Evolutionary conservation across 176 grass and related monocot genomes (phyloP).

Genomic region (Urochloa ruziziensis): DNA sequence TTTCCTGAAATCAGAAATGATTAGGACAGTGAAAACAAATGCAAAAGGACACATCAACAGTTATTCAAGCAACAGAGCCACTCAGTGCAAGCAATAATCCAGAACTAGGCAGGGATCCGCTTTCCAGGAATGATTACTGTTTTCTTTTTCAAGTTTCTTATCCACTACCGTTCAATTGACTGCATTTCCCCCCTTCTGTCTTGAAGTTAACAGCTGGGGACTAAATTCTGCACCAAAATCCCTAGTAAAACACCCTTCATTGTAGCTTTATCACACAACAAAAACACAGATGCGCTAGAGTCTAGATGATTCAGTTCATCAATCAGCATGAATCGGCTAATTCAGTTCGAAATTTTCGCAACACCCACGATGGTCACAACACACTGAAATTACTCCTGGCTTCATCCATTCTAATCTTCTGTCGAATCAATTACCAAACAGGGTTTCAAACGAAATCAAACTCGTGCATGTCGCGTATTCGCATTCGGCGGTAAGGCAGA

Average conservation of each 20-base stretch:
- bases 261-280: not conserved
- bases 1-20: slow-evolving; percentile 46
- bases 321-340: not conserved
- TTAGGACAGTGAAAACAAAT: not conserved
- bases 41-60: not conserved
- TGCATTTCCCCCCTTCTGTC: not conserved
- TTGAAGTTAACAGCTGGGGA: not conserved
- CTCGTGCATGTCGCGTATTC: not conserved
- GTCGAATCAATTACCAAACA: not conserved
- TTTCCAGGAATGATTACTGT: not conserved
- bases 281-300: not conserved
- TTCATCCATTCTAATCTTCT: not conserved
- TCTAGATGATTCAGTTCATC: not conserved
- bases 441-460: not conserved
- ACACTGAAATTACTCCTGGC: not conserved
- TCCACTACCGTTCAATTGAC: not conserved
- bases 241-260: not conserved
- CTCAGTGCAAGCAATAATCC: not conserved
- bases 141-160: not conserved
- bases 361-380: not conserved
- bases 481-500: not conserved
- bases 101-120: not conserved
- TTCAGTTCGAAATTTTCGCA: not conserved
- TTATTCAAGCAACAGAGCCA: not conserved
- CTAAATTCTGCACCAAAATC: not conserved